phyloP scores from a whole-genome alignment of 345 rosid species.

The Citrus glauca region DNA sequence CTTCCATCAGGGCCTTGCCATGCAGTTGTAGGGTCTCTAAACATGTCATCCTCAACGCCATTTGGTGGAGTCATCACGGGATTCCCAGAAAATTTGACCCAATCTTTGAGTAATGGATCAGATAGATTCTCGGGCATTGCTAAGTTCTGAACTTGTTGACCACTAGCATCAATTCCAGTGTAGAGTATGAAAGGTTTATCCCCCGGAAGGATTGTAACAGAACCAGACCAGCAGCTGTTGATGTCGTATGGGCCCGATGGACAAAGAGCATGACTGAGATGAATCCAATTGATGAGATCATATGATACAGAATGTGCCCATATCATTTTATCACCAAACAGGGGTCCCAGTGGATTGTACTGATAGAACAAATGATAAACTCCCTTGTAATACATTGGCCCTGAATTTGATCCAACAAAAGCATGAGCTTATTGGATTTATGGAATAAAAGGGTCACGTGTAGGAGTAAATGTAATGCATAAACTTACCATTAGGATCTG shows the following conservation, averaged over 20 bases:
- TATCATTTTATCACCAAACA: conserved; percentile 37
- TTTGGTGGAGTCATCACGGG: conserved; percentile 52
- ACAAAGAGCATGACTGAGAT: conserved; percentile 46
- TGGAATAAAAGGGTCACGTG: background rate
- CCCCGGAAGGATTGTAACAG: conserved; percentile 57
- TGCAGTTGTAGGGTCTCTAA: conserved; percentile 70
- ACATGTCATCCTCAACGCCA: conserved; percentile 33
- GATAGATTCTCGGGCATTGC: conserved; percentile 49
- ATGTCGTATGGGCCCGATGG: conserved; percentile 56
- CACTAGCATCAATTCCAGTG: conserved; percentile 45
- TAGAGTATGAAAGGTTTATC: conserved; percentile 53
- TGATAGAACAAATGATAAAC: conserved; percentile 65
- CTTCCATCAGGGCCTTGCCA: conserved; percentile 44
- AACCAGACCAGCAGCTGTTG: conserved; percentile 71
- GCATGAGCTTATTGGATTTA: background rate
- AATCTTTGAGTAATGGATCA: conserved; percentile 57
- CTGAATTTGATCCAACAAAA: conserved; percentile 30
- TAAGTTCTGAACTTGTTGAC: conserved; percentile 55
- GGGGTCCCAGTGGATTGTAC: conserved; percentile 53
- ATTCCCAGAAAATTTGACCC: conserved; percentile 50
- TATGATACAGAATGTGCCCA: conserved; percentile 75
- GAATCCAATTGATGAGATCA: conserved; percentile 69
- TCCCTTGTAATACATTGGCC: conserved; percentile 75
- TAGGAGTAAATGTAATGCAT: background rate
- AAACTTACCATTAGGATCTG: conserved; percentile 49